Evolutionary conservation across 306 rosid genomes (phyloP).

Genomic region (Betula pendula): DNA sequence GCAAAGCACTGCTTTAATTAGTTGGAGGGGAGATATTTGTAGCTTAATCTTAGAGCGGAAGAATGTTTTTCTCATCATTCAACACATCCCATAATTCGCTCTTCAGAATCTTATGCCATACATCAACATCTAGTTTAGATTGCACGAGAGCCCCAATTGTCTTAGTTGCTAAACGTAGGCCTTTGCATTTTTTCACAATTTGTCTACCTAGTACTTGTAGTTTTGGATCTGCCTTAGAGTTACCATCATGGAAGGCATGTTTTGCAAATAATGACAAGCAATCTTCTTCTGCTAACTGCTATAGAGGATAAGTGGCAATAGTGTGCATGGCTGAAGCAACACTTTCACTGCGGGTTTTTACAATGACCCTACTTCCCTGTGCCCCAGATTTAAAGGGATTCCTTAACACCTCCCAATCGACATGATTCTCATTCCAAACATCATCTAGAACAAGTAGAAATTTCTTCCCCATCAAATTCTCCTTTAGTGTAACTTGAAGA

Average conservation of each 20-base stretch:
- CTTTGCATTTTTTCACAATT: conserved; percentile 26
- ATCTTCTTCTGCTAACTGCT: conserved; percentile 9
- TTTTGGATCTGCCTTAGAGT: neutral
- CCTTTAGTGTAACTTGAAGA: neutral
- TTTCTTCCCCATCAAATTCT: conserved; percentile 8
- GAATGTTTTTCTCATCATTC: neutral
- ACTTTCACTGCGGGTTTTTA: conserved; percentile 21
- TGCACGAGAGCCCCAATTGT: conserved; percentile 28
- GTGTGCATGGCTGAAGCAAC: conserved; percentile 19
- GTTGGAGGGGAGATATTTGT: conserved; percentile 2
- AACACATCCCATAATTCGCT: conserved; percentile 25
- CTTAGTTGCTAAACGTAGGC: conserved; percentile 26
- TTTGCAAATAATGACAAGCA: conserved; percentile 33
- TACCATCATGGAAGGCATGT: conserved; percentile 17
- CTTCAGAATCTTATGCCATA: conserved; percentile 14
- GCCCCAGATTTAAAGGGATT: conserved; percentile 10
- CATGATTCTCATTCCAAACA: conserved; percentile 28
- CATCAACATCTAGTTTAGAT: conserved; percentile 1
- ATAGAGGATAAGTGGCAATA: neutral
- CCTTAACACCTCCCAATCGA: conserved; percentile 18
- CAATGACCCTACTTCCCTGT: conserved; percentile 16
- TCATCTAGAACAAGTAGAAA: conserved; percentile 35
- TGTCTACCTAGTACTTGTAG: conserved; percentile 13
- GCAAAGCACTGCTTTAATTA: conserved; percentile 17
- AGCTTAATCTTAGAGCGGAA: conserved; percentile 24